Conservation (phyloP, 2,329 filamentous ascomycete species). For the Xylariaceae sp. region DNA sequence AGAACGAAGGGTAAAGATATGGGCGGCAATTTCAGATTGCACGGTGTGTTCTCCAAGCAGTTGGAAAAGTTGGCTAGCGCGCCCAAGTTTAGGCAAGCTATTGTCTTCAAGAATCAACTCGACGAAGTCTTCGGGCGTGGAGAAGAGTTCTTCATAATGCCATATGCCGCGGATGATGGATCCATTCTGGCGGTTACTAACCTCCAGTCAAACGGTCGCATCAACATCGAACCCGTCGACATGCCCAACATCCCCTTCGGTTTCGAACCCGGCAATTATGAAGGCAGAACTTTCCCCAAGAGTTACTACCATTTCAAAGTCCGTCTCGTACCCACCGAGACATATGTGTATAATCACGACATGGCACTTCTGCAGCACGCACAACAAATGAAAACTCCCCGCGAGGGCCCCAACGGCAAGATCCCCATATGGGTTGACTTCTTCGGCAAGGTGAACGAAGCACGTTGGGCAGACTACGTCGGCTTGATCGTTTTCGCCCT, state of each 20-base stretch:
- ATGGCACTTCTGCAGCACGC: slow-evolving; percentile 39
- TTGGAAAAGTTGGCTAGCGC: slow-evolving; percentile 53
- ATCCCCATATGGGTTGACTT: slow-evolving; percentile 71
- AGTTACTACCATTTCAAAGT: slow-evolving; percentile 60
- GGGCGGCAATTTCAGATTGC: slow-evolving; percentile 59
- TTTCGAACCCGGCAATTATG: slow-evolving; percentile 65
- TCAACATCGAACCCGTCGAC: slow-evolving; percentile 49
- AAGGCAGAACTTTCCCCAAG: slow-evolving; percentile 63
- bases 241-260: slow-evolving; percentile 62
- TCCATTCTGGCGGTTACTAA: slow-evolving; percentile 63
- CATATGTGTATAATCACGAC: slow-evolving; percentile 53
- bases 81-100: slow-evolving; percentile 53
- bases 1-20: slow-evolving; percentile 54
- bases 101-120: slow-evolving; percentile 53
- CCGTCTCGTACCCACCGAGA: slow-evolving; percentile 51
- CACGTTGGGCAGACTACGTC: slow-evolving; percentile 60
- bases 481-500: slow-evolving; percentile 58
- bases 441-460: slow-evolving; percentile 52
- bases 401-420: slow-evolving; percentile 39
- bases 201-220: slow-evolving; percentile 53
- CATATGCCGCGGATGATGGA: slow-evolving; percentile 52
- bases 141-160: slow-evolving; percentile 24
- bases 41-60: slow-evolving; percentile 51
- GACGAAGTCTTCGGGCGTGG: slow-evolving; percentile 47
- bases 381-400: slow-evolving; percentile 38